These are phyloP conservation scores for Myrmaecium sp. DNA, from an alignment of 2,329 filamentous ascomycete genomes.

Conservation along the genomic window DNA sequence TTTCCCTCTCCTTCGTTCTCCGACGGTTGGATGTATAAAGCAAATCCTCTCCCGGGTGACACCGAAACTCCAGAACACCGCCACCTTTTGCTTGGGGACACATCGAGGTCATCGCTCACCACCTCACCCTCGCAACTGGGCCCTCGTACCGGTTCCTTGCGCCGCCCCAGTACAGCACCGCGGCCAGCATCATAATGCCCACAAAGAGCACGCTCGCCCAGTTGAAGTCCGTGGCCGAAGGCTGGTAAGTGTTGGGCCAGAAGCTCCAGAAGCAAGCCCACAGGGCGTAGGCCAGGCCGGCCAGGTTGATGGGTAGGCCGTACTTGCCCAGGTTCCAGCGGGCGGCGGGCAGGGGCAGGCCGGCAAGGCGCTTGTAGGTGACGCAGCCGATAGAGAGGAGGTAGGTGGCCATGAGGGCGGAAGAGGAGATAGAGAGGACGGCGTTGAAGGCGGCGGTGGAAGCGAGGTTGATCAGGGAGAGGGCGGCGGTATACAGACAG, in stretches of 20 bases:
- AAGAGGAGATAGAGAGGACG: constrained; percentile 5
- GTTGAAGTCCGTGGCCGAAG: constrained; percentile 15
- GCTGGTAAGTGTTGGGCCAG: constrained; percentile 14
- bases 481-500: constrained; percentile 13
- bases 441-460: constrained; percentile 26
- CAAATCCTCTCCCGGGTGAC: no score
- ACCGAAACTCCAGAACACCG: no score
- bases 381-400: constrained; percentile 6
- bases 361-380: constrained; percentile 3
- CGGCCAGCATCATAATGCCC: constrained; percentile 11
- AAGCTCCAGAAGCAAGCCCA: constrained; percentile 26
- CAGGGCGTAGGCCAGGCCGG: constrained; percentile 17
- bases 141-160: constrained; percentile 18
- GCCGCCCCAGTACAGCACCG: constrained; percentile 14
- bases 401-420: constrained; percentile 6
- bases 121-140: no score
- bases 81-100: no score
- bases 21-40: no score
- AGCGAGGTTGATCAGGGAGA: constrained; percentile 30
- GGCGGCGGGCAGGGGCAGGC: constrained; percentile 1
- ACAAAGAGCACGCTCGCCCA: constrained; percentile 21
- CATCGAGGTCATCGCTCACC: no score
- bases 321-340: constrained; percentile 5
- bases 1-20: no score
- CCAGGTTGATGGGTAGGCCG: constrained; percentile 6